Base-by-base conservation (phyloP, 1,139 yeast species). In the Pichia sp. region DNA sequence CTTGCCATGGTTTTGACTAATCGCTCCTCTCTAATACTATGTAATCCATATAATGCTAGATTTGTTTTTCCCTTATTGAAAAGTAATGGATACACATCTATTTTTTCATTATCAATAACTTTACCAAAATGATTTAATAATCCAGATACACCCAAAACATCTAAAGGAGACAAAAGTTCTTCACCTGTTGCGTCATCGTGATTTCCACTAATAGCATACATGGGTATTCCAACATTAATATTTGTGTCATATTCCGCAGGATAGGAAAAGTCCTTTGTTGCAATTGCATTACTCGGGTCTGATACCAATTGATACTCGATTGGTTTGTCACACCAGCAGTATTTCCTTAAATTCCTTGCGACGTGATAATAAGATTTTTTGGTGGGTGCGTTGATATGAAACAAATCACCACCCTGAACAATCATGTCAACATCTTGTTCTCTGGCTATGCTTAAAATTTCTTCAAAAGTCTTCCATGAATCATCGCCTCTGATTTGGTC, bases 161-260 rank as follows among this genome's bases (percentile, higher is more conserved):
- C 98, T 69, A 92, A 70, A 0, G 98, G 96, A 52, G 90, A 81
- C n/a, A 92, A 67, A 49, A 87, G 66, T 3, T 84, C 85, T 43
- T 81, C 85, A 0, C 98, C 98, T 0, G 96, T 85, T 1, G 96
- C 88, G 64, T 92, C 98, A 62, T 92, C 99, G 62, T 92, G 99
- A 57, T 92, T 92, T 3, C 99, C 99, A 47, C 92, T 81, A 8
- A 94, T 92, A 9, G 94, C 94, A 69, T 92, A 88, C 27, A 92
- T 77, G 0, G 99, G 99, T n/a, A 88, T 76, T 0, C 95, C 80
- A 3, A 92, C 81, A 61, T 92, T 92, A 49, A 87, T 65, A 62
- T 92, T 87, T 3, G 90, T 88, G 60, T 92, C 97, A 57, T 86
- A 95, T 60, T 86, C 92, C 58, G 90, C 88, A 36, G 90, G 85